Evolutionary conservation across 495 filamentous ascomycete genomes (phyloP), one percentile per base, ranked within the genome.

Genomic region (Podospora conica): DNA sequence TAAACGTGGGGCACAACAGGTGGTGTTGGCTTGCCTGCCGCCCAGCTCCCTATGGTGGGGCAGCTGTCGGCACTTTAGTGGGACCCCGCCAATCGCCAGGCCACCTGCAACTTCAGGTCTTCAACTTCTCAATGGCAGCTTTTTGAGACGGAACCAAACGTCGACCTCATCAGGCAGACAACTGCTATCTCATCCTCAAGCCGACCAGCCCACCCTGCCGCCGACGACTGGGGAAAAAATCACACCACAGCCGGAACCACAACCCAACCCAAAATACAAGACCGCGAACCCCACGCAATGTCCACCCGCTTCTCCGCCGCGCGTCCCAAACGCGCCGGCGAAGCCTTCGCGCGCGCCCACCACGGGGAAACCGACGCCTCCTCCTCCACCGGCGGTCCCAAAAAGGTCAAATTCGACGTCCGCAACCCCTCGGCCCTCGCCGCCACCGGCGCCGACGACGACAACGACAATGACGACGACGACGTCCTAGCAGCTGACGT

Each of bases 371-470:
- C 82, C 48, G 77, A 79, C 15, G 82, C 83, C 66, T 69, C 75
- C 5, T 33, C 63, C n/a, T 77, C 84, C 1, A 53, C 53, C 22
- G 33, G 31, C n/a, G 25, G n/a, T 15, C 58, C 48, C 60, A 97
- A 97, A 73, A 96, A 93, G 75, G 90, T 92, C 27, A 91, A 91
- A 74, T 99, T 99, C 80, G 96, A 98, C 76, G 80, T 93, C 24
- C 91, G 96, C 69, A 98, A 98, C 73, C 95, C 95, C 1, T 96
- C 91, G 22, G 90, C 92, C 0, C 85, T 98, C 0, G 93, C 90
- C 4, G 86, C 92, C 0, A 83, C 40, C 40, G 40, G 81, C 66
- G 91, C 85, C 2, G 84, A 83, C 3, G 91, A 94, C 66, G 91
- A 94, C 31, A 71, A 71, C 20, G 91, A 91, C 67, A 84, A 90